Evolutionary conservation across 805 yeast genomes (phyloP), one percentile per base, ranked within the genome.

Genomic region (Grigorovia humatica): DNA sequence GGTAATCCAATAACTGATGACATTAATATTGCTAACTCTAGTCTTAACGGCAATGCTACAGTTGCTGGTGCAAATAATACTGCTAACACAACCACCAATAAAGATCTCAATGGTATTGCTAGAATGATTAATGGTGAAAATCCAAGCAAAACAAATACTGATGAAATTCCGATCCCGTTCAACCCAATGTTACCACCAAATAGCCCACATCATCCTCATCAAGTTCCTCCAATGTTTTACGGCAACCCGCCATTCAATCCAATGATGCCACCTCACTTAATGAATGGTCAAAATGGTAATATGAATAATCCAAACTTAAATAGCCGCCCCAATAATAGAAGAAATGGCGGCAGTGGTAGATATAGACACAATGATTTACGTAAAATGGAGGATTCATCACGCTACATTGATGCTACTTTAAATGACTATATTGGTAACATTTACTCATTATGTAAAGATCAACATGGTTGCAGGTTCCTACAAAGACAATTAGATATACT

Each of bases 401-500:
- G 79, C 62, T 85, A 81, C 59, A 74, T 79, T 44, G 81, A 83
- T 67, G 85, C 89, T 18, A 74, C 77, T 47, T 69, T 85, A 55
- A 80, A 76, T 47, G 89, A 85, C 58, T 85, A 83, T 62, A 70
- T 77, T 17, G 88, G 88, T 46, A 82, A 81, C 52, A 83, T 91
- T 50, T 85, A 80, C 63, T 76, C 86, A 1, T 73, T 93, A 56
- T 90, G 98, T 70, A 88, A 83, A 63, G 99, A 91, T 66, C 98
- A 91, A 70, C 96, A 91, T 65, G 98, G 99, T 9, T 91, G 98
- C 65, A 76, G 99, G 53, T 89, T 86, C 66, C 71, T 91, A 56
- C 99, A 91, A 69, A 80, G 85, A 56, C 95, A 89, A 65, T 74
- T 93, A 57, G 96, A 88, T 59, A 66, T 75, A 46, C 77, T 78